Evolutionary conservation across 495 filamentous ascomycete genomes (phyloP).

Genomic region (Penicillium herquei): DNA sequence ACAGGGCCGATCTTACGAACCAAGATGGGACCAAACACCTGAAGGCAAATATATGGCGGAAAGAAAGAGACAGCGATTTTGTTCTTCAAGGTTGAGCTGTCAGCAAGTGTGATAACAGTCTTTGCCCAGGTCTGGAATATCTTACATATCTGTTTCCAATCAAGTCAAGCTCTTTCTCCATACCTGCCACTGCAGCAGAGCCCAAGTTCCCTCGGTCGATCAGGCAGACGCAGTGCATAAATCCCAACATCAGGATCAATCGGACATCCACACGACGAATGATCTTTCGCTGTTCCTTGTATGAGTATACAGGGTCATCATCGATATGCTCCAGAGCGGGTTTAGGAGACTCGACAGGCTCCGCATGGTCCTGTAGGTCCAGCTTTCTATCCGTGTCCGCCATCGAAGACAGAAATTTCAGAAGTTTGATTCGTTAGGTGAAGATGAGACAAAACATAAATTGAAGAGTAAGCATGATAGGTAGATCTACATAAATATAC

Average conservation of each 20-base stretch:
- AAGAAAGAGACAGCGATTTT: slow-evolving; percentile 23
- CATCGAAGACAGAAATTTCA: background rate
- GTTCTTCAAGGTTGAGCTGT: slow-evolving; percentile 6
- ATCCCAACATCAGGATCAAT: slow-evolving; percentile 19
- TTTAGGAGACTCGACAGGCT: slow-evolving; percentile 6
- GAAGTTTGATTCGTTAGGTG: background rate
- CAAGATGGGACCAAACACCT: slow-evolving; percentile 18
- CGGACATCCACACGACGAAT: slow-evolving; percentile 18
- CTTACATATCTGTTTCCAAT: slow-evolving; percentile 21
- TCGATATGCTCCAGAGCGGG: slow-evolving; percentile 4
- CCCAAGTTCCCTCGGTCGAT: slow-evolving; percentile 20
- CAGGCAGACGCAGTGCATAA: slow-evolving; percentile 17
- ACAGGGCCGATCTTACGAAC: slow-evolving; percentile 20
- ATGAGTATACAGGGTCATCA: slow-evolving; percentile 12
- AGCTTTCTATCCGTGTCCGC: background rate
- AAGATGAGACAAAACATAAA: background rate
- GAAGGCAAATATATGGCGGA: slow-evolving; percentile 20
- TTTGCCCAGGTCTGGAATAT: too few species aligned
- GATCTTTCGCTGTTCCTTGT: slow-evolving; percentile 18
- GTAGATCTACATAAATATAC: background rate
- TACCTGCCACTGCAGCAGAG: slow-evolving; percentile 16
- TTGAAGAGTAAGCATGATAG: background rate
- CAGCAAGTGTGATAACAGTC: too few species aligned
- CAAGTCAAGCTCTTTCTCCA: slow-evolving; percentile 16
- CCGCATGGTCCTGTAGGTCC: slow-evolving; percentile 1